phyloP scores from a whole-genome alignment of 768 basidiomycete species.

The Termitomyces sp. region DNA sequence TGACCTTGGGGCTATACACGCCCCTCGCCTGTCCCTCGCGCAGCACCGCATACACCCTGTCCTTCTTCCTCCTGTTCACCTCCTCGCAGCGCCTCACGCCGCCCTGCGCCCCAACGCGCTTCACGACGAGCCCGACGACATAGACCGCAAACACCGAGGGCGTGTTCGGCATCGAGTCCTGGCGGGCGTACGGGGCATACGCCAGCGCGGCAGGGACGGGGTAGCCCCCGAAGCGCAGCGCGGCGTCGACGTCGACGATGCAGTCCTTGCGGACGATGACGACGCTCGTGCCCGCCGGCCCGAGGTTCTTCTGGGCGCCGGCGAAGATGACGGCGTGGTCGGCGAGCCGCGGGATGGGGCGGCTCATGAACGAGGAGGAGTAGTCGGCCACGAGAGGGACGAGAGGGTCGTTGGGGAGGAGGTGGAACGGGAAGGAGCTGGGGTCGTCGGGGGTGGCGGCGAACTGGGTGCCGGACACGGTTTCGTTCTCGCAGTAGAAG shows the following conservation, averaged over 20 bases:
- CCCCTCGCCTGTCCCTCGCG: conserved; percentile 68
- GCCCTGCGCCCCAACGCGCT: conserved; percentile 59
- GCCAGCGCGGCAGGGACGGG: conserved; percentile 76
- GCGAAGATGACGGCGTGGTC: conserved; percentile 95
- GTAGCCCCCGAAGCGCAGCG: conserved; percentile 62
- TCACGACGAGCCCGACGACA: conserved; percentile 80
- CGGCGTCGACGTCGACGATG: conserved; percentile 83
- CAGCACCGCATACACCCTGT: conserved; percentile 70
- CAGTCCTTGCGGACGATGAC: conserved; percentile 94
- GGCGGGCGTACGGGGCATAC: conserved; percentile 79
- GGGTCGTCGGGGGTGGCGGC: conserved; percentile 36
- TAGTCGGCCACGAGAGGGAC: conserved; percentile 91
- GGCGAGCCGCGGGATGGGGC: conserved; percentile 81
- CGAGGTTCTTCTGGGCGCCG: conserved; percentile 97
- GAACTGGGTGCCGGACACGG: conserved; percentile 92
- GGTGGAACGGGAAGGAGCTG: conserved; percentile 78
- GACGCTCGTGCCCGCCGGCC: conserved; percentile 90
- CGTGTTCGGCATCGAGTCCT: conserved; percentile 83
- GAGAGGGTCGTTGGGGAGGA: conserved; percentile 49
- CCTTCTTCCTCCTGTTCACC: conserved; percentile 67
- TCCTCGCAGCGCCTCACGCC: conserved; percentile 62
- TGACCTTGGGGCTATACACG: conserved; percentile 66
- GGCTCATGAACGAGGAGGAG: conserved; percentile 94
- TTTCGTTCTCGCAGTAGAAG: conserved; percentile 99
- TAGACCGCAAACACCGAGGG: conserved; percentile 91